Evolutionary conservation across 73 alveolate genomes (phyloP), one percentile per base, ranked within the genome.

Genomic region (Stentor coeruleus): DNA sequence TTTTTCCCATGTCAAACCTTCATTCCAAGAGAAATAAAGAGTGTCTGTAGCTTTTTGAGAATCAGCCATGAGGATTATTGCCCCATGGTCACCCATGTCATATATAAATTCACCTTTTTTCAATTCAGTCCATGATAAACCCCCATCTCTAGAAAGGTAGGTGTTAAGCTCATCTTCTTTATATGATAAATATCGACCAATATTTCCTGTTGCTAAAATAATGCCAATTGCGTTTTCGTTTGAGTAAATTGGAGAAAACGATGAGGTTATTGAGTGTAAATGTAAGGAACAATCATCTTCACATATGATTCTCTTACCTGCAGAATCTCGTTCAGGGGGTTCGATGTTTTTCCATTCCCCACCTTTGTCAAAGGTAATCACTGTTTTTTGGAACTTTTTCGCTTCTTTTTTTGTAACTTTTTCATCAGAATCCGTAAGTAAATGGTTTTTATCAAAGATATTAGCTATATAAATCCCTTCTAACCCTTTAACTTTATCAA

Each of bases 61-160:
- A 26, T 81, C 82, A 3, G 98, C 98, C 90, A 95, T 87, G 36
- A 95, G 98, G 3, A 96, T 85, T 55, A 96, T 84, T 15, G 97
- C 98, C 20, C 99, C 99, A 82, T 96, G 99, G 89, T 96, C 98
- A 1, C 99, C 99, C 11, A 91, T 84, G 83, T 96, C 99, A 81
- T 89, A 93, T 40, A 96, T 91, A 66, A 87, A 93, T 11, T 97
- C 86, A 31, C 98, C 98, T 57, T 96, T 94, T 59, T 59, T 86
- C 28, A 94, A 85, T 84, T 96, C 98, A n/a, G 60, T 58, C 98
- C 98, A 96, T 14, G 92, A 85, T 35, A 93, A 87, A 3, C 99
- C 99, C 6, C 98, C 99, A 85, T 94, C 98, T 60, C 98, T 83
- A 30, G 98, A 92, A 28, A 96, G 73, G 77, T 87, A 96, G 31